These are phyloP conservation scores for Rubus idaeus DNA, from an alignment of 306 rosid species.

Conservation along the genomic window DNA sequence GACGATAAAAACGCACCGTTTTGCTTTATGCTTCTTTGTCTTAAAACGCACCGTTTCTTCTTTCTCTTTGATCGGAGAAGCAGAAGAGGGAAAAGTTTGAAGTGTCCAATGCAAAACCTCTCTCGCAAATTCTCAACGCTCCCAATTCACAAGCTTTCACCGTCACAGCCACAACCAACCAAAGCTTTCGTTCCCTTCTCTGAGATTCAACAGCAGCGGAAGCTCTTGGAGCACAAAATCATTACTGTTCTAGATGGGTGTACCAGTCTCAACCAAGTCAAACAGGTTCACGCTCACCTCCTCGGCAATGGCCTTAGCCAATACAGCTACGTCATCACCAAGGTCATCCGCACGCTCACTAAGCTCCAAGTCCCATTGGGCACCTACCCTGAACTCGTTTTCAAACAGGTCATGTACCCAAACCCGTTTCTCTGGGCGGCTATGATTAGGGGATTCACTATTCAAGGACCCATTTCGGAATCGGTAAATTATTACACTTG, in stretches of 20 bases:
- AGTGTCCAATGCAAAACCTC: conserved; percentile 29
- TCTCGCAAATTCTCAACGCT: conserved; percentile 30
- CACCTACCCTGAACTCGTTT: conserved; percentile 56
- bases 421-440: conserved; percentile 86
- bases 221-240: conserved; percentile 42
- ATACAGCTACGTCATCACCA: conserved; percentile 61
- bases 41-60: not conserved
- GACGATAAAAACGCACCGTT: not conserved
- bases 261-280: conserved; percentile 37
- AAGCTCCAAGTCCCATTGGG: conserved; percentile 41
- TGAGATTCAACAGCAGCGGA: conserved; percentile 29
- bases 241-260: conserved; percentile 43
- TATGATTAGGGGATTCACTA: conserved; percentile 63
- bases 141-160: conserved; percentile 13
- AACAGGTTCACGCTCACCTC: conserved; percentile 63
- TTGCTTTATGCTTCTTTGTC: not conserved
- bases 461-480: conserved; percentile 46
- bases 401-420: conserved; percentile 54
- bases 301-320: conserved; percentile 48
- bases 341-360: conserved; percentile 62
- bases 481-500: conserved; percentile 43
- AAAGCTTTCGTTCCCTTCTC: conserved; percentile 19
- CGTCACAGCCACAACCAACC: conserved; percentile 10
- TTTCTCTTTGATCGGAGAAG: not conserved
- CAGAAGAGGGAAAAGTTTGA: not conserved